These are phyloP conservation scores for Xylaria venustula DNA, from an alignment of 495 filamentous ascomycete species.

Conservation along the genomic window DNA sequence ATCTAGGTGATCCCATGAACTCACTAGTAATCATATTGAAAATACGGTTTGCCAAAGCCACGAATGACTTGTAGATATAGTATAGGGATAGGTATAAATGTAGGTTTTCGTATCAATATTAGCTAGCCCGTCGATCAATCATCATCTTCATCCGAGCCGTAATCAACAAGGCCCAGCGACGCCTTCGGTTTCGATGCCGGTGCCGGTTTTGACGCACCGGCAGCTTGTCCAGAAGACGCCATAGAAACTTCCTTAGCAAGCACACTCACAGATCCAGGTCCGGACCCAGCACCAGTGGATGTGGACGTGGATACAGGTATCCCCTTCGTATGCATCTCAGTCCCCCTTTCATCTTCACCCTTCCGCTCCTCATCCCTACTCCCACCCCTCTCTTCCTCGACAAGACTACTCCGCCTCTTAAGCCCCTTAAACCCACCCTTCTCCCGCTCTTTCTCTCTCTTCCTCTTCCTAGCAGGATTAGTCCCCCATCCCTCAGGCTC, in stretches of 20 bases:
- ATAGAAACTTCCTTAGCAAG: neutral
- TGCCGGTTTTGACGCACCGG: neutral
- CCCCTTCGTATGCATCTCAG: no score
- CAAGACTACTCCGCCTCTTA: slow-evolving; percentile 8
- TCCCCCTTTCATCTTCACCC: no score
- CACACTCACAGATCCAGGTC: no score
- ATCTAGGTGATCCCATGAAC: no score
- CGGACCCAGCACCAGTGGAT: neutral
- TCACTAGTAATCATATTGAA: no score
- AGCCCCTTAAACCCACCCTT: slow-evolving; percentile 16
- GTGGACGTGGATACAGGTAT: neutral
- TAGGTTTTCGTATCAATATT: no score
- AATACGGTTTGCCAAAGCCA: no score
- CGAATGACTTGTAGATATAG: no score
- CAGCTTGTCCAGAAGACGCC: neutral
- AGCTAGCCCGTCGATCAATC: neutral
- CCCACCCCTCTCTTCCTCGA: neutral
- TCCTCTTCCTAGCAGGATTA: slow-evolving; percentile 17
- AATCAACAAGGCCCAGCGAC: slow-evolving; percentile 29
- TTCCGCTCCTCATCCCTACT: neutral
- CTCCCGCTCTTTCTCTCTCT: slow-evolving; percentile 25
- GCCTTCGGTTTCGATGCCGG: slow-evolving; percentile 13
- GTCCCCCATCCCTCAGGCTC: slow-evolving; percentile 21
- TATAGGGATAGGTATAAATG: no score
- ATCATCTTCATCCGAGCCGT: slow-evolving; percentile 33